Conservation (phyloP, 2,329 filamentous ascomycete genomes). For the Aspergillus niger region DNA sequence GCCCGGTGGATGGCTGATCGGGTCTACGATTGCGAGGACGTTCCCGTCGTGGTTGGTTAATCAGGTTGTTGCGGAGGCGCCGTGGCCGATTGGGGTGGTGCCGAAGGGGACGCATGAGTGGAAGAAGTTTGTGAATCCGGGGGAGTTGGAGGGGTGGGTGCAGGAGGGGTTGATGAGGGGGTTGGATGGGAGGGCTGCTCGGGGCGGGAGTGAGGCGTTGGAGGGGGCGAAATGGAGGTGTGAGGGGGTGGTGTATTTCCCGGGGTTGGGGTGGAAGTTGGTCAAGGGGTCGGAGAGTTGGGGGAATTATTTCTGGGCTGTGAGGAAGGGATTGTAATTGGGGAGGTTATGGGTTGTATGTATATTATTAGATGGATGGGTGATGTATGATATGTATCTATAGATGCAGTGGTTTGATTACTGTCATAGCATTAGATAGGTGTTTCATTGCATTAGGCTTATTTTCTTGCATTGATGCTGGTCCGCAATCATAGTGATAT, state of each 20-base stretch:
- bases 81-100: conserved; percentile 69
- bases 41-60: conserved; percentile 90
- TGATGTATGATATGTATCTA: background rate
- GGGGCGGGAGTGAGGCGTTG: conserved; percentile 29
- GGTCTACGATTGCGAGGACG: conserved; percentile 89
- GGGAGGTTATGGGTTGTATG: background rate
- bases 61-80: conserved; percentile 86
- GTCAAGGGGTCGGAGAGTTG: conserved; percentile 78
- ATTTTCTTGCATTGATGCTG: background rate
- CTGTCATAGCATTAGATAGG: too few relatives aligned
- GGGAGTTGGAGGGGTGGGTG: conserved; percentile 59
- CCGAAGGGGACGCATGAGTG: conserved; percentile 94
- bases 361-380: background rate
- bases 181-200: conserved; percentile 41
- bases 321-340: conserved; percentile 55
- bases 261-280: conserved; percentile 85
- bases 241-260: conserved; percentile 87
- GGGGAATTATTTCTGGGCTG: conserved; percentile 95
- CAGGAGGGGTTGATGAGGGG: conserved; percentile 50
- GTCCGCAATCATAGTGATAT: too few relatives aligned
- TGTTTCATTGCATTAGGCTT: background rate
- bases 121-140: conserved; percentile 90
- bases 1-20: conserved; percentile 89
- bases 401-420: too few relatives aligned
- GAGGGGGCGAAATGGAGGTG: conserved; percentile 59